Conservation (phyloP, 768 basidiomycete genomes). For the Mycena maculata region DNA sequence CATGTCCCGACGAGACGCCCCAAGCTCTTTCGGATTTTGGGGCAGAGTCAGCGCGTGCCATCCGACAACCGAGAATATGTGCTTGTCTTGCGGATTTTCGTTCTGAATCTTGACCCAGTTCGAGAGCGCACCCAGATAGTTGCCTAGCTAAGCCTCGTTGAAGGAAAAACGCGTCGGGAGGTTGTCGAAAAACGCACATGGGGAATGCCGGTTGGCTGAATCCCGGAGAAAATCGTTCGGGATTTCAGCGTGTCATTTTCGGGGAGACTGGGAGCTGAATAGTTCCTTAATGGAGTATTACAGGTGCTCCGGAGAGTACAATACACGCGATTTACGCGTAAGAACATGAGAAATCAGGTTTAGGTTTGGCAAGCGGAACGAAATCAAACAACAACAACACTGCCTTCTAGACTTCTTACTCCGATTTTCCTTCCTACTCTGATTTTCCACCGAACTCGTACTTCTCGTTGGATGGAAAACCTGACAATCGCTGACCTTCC, state of each 20-base stretch:
- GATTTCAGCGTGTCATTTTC: not conserved
- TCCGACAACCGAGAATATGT: conserved; percentile 91
- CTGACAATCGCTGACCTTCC: conserved; percentile 49
- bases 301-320: not conserved
- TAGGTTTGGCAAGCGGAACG: not conserved
- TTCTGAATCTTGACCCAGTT: conserved; percentile 91
- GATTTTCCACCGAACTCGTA: not conserved
- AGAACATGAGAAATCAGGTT: conserved; percentile 6
- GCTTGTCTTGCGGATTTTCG: conserved; percentile 65
- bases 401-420: conserved; percentile 8
- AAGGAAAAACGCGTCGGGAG: conserved; percentile 20
- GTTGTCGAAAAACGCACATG: conserved; percentile 67
- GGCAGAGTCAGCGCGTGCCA: conserved; percentile 95
- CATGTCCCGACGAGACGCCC: conserved; percentile 75
- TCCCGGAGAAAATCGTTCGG: conserved; percentile 85
- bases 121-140: conserved; percentile 89
- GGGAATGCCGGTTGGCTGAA: conserved; percentile 92
- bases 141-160: conserved; percentile 76
- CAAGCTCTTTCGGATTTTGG: conserved; percentile 77
- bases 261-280: not conserved
- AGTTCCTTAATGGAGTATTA: not conserved
- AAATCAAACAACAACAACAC: conserved; percentile 5
- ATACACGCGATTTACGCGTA: conserved; percentile 19
- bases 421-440: not conserved
- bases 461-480: conserved; percentile 24